Evolutionary conservation across 2,329 filamentous ascomycete species (phyloP), one percentile per base, ranked within the genome.

Genomic region (Exophiala phaeomuriformis): DNA sequence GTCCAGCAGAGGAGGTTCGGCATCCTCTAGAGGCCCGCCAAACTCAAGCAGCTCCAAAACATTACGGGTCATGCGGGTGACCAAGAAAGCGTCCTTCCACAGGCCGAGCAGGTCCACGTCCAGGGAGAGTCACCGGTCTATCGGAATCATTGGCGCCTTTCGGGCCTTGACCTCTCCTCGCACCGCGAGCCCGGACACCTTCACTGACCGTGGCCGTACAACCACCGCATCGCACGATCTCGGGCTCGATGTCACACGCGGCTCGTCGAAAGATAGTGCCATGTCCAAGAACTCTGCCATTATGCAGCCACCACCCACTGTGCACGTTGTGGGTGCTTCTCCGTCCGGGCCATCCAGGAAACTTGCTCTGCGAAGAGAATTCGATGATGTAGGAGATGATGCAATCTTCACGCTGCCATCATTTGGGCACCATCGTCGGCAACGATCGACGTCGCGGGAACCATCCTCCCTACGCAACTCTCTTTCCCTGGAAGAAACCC

Each of bases 391-490:
- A n/a, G 9, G 37, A 7, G 53, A 57, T 6, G 33, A 35, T 8
- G 51, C 55, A 3, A 29, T 40, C 27, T 40, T 61, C 4, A 41
- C 42, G 5, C 54, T 61, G 1, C 55, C 67, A 4, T 68, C 70
- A 3, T 69, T 73, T 37, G 67, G 68, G 49, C 64, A 67, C 49
- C 69, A 71, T 44, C 68, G 71, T 27, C 66, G 67, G 31, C 58
- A 68, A 51, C 68, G 67, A 37, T 65, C 66, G 9, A 63, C 57
- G 5, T 58, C 57, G 3, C 59, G 59, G 2, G 66, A 67, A 42
- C 56, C 56, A 9, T 59, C 62, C 1, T 66, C 66, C 5, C 55
- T 64, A 3, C 63, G 59, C 36, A 65, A 59, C 42, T 64, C 63
- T 7, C 57, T 69, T 4, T 66, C 65, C 8, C 56, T 68, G 28